phyloP scores from a whole-genome alignment of 768 basidiomycete species.

The Kwoniella europaea region DNA sequence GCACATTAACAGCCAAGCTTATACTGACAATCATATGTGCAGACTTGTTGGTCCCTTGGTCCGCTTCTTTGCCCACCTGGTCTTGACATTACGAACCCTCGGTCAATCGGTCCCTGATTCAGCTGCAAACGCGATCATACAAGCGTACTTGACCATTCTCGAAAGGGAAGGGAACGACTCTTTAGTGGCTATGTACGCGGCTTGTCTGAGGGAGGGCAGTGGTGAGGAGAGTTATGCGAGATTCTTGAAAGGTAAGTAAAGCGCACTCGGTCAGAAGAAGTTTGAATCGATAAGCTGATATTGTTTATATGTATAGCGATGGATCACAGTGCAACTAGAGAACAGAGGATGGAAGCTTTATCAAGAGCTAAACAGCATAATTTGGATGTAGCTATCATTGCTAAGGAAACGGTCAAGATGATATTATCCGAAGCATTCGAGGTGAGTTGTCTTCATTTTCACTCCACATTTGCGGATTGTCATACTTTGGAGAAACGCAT shows the following conservation, averaged over 20 bases:
- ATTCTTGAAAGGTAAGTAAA: constrained; percentile 69
- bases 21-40: constrained; percentile 9
- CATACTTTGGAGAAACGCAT: neutral
- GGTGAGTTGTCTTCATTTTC: constrained; percentile 29
- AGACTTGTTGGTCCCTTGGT: constrained; percentile 62
- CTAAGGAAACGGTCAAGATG: constrained; percentile 74
- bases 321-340: constrained; percentile 58
- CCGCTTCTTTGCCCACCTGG: constrained; percentile 90
- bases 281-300: neutral
- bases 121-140: constrained; percentile 79
- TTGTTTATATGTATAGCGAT: constrained; percentile 40
- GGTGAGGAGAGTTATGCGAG: constrained; percentile 89
- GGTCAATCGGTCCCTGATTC: constrained; percentile 73
- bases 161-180: constrained; percentile 81
- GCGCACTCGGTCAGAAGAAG: too few species aligned
- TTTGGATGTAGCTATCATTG: constrained; percentile 79
- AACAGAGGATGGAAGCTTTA: constrained; percentile 72
- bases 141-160: constrained; percentile 84
- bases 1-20: neutral
- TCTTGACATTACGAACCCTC: constrained; percentile 84
- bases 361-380: constrained; percentile 80
- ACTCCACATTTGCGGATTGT: neutral
- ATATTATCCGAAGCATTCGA: constrained; percentile 63
- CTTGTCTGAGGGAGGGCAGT: constrained; percentile 80
- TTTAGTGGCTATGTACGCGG: constrained; percentile 91